phyloP scores from a whole-genome alignment of 202 grass and related monocot species.

The Panicum hallii region DNA sequence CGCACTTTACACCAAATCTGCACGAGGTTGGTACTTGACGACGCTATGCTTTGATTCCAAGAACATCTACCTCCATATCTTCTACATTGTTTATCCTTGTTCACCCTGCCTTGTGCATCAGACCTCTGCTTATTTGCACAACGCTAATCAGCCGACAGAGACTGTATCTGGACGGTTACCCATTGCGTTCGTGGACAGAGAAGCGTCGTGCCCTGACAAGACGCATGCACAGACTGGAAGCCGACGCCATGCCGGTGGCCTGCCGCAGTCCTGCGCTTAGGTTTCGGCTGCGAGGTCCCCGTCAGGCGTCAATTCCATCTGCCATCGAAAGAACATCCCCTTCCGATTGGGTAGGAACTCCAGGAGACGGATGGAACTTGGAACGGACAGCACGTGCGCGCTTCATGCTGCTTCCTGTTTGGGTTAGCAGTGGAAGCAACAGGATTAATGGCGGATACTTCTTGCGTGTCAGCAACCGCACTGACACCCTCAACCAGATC shows the following conservation, averaged over 20 bases:
- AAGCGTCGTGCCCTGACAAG: slow-evolving; percentile 44
- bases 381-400: slow-evolving; percentile 37
- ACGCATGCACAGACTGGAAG: slow-evolving; percentile 66
- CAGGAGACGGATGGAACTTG: slow-evolving; percentile 7
- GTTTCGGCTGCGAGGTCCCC: slow-evolving; percentile 50
- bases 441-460: slow-evolving; percentile 39
- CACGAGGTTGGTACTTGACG: slow-evolving; percentile 54
- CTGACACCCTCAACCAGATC: slow-evolving; percentile 26
- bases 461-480: slow-evolving; percentile 60
- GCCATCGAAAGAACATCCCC: slow-evolving; percentile 42
- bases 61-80: slow-evolving; percentile 50
- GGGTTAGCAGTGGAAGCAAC: slow-evolving; percentile 39
- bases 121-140: slow-evolving; percentile 36
- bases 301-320: slow-evolving; percentile 51
- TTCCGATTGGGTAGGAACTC: slow-evolving; percentile 43
- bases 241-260: slow-evolving; percentile 62
- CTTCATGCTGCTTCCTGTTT: slow-evolving; percentile 22
- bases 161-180: slow-evolving; percentile 36
- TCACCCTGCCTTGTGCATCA: slow-evolving; percentile 33
- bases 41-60: slow-evolving; percentile 65
- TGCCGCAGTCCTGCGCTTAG: slow-evolving; percentile 52
- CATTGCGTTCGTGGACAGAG: slow-evolving; percentile 48
- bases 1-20: slow-evolving; percentile 49
- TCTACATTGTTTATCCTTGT: slow-evolving; percentile 45
- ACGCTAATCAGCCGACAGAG: slow-evolving; percentile 34